Evolutionary conservation across 2,329 filamentous ascomycete species (phyloP), one percentile per base, ranked within the genome.

Genomic region (Atkinsonella texensis): DNA sequence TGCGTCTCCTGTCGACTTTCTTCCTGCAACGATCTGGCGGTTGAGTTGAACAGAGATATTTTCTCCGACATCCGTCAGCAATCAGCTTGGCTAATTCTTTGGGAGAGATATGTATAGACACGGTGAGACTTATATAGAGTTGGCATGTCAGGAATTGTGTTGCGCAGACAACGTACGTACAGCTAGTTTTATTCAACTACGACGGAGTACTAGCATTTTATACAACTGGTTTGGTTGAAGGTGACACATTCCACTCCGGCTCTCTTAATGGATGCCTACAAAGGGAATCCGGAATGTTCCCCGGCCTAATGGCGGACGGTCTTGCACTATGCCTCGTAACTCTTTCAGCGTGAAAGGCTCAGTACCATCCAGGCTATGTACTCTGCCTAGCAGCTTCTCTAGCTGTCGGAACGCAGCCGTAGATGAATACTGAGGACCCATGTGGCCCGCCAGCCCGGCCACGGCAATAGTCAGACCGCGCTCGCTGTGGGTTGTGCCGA

Each of bases 351-450:
- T 61, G 49, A 77, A 75, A 0, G 70, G 60, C 13, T 50, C 61
- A 1, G 62, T 69, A 12, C 67, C 66, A 11, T 61, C 69, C 57
- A 87, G 60, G 54, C 71, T 78, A 5, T 77, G 68, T 10, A 89
- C 80, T 40, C 85, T 71, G 0, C 87, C 87, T 1, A 94, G 72
- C 58, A 93, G 64, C 59, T 85, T 84, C 71, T 93, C 87, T 18
- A 93, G 63, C 53, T 87, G 83, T 35, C 87, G 72, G 62, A 86
- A 88, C 0, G 83, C 76, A 0, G 81, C 83, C 13, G 74, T 76
- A 0, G 86, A 83, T 17, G 80, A 77, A 60, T 86, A 89, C 65
- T 86, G 80, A 0, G 81, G 80, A 0, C 77, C 68, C 74, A 83
- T 84, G 67, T 90, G 84, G 0, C 87, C 87, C 0, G 75, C 70